Conservation (phyloP, 2,329 filamentous ascomycete genomes). For the Zymoseptoria pseudotritici region DNA sequence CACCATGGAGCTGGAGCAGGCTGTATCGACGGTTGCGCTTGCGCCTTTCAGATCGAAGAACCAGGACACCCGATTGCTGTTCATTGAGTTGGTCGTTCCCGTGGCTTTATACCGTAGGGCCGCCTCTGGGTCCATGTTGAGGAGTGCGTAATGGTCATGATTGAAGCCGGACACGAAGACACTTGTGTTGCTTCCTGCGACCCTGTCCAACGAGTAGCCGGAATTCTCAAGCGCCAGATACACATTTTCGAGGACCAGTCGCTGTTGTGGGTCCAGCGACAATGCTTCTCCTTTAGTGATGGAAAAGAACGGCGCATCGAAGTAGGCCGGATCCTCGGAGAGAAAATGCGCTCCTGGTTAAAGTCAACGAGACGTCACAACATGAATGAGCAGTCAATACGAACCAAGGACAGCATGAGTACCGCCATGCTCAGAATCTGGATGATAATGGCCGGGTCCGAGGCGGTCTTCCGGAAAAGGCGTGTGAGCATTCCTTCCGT, state of each 20-base stretch:
- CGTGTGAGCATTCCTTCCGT: no score
- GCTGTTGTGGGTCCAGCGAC: background rate
- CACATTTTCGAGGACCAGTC: background rate
- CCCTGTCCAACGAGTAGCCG: background rate
- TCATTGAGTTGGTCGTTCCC: background rate
- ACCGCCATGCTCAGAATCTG: no score
- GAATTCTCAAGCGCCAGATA: background rate
- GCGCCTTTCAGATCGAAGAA: constrained; percentile 13
- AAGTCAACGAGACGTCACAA: no score
- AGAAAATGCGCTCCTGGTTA: background rate
- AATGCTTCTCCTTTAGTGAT: background rate
- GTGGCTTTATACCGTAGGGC: background rate
- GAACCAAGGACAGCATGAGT: no score
- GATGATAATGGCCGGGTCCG: no score
- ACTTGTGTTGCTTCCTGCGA: background rate
- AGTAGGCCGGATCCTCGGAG: background rate
- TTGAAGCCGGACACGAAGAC: background rate
- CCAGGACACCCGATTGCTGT: background rate
- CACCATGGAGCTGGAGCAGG: background rate
- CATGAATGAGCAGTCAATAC: no score
- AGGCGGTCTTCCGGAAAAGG: no score
- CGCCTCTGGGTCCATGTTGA: background rate
- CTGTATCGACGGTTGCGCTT: constrained; percentile 11
- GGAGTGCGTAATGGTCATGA: background rate
- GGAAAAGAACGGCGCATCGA: background rate